Evolutionary conservation across 306 rosid species (phyloP).

Genomic region (Medicago arabica): DNA sequence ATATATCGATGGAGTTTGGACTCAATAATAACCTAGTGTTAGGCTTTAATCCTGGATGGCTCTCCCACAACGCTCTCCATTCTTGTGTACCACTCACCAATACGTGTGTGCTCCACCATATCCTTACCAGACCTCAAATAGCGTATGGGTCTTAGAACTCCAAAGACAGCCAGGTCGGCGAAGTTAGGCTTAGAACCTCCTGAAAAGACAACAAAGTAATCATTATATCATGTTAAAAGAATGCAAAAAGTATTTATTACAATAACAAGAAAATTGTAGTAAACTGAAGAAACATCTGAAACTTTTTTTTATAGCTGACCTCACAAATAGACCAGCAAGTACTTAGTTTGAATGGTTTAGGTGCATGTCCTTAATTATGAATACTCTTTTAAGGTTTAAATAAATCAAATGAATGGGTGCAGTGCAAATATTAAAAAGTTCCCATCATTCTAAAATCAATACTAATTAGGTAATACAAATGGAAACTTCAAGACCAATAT

Average conservation of each 20-base stretch:
- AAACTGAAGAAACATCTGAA: slow-evolving; percentile 18
- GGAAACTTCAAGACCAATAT: background rate
- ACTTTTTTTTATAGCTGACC: slow-evolving; percentile 1
- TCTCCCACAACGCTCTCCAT: slow-evolving; percentile 87
- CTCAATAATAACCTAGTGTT: slow-evolving; percentile 30
- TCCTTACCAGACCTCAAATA: slow-evolving; percentile 88
- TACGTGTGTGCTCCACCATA: slow-evolving; percentile 92
- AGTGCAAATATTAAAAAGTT: slow-evolving; percentile 10
- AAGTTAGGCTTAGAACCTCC: slow-evolving; percentile 64
- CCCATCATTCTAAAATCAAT: slow-evolving; percentile 3
- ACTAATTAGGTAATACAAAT: slow-evolving; percentile 17
- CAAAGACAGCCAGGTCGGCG: slow-evolving; percentile 58
- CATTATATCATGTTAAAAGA: slow-evolving; percentile 26
- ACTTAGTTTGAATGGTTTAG: slow-evolving; percentile 13
- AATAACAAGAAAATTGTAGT: slow-evolving; percentile 23
- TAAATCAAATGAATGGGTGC: slow-evolving; percentile 22
- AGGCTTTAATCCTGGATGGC: slow-evolving; percentile 67
- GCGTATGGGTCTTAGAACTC: slow-evolving; percentile 91
- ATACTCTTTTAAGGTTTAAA: background rate
- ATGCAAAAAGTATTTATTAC: slow-evolving; percentile 12
- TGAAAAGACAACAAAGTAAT: slow-evolving; percentile 51
- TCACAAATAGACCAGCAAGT: slow-evolving; percentile 4
- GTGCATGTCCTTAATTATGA: slow-evolving; percentile 22
- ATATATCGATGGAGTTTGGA: background rate
- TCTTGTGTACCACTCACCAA: slow-evolving; percentile 93